phyloP scores from a whole-genome alignment of 345 rosid species.

The Rubroshorea leprosula region DNA sequence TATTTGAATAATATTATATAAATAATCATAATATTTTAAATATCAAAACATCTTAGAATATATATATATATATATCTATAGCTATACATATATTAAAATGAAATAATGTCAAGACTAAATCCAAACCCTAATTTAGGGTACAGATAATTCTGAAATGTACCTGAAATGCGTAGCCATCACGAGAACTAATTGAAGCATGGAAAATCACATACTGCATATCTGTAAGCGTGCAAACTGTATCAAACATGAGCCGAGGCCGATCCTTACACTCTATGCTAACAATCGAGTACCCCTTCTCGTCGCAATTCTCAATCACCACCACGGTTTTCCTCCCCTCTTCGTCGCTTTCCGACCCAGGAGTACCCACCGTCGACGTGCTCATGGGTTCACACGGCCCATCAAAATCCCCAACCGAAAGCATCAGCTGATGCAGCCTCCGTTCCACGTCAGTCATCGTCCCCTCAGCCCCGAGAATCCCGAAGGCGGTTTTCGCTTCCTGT shows the following conservation, averaged over 20 bases:
- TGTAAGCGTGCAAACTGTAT: conserved; percentile 60
- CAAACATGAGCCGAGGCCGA: conserved; percentile 70
- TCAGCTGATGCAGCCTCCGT: conserved; percentile 64
- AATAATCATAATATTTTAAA: no score
- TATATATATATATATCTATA: no score
- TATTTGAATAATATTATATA: no score
- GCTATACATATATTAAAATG: no score
- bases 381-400: conserved; percentile 32
- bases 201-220: conserved; percentile 81
- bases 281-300: conserved; percentile 57
- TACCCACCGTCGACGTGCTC: not conserved
- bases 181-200: conserved; percentile 53
- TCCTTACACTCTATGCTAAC: conserved; percentile 62
- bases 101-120: no score
- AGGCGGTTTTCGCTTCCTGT: conserved; percentile 32
- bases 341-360: conserved; percentile 12
- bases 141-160: conserved; percentile 27
- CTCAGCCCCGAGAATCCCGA: conserved; percentile 32
- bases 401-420: conserved; percentile 66
- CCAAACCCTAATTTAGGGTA: no score
- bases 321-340: conserved; percentile 26
- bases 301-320: conserved; percentile 55
- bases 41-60: no score
- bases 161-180: conserved; percentile 56
- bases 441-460: conserved; percentile 44